Base-by-base conservation (phyloP, 2,329 filamentous ascomycete species). In the Aspergillus spinulosporus region DNA sequence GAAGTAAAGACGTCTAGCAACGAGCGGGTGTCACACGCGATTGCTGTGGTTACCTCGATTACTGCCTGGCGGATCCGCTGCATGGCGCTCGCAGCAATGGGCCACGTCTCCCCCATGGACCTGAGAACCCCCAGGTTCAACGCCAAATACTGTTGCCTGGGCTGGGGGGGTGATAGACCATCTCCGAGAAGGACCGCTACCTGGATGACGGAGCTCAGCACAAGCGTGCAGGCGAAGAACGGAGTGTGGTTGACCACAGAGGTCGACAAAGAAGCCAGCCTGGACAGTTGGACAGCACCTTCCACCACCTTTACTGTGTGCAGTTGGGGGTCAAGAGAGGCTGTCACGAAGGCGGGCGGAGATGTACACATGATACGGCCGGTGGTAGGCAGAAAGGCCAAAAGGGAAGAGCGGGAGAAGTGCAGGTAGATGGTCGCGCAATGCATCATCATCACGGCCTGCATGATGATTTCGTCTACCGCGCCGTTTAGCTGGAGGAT, bases 401-500 rank as follows among this genome's bases (percentile, higher is more conserved):
- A 43, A 12, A 55, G 48, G 15, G 31, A 48, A 2, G 56, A 58
- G 11, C 39, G 48, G 2, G 56, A 36, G 11, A 51, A 58, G 42
- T 58, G 56, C 4, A 58, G 43, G 15, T 58, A 58, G 28, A 58
- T 48, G 36, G 47, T 42, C 3, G 56, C 56, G 37, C 56, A 58
- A 28, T 55, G 52, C 43, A 55, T 54, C 11, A 58, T n/a, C 52
- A 55, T 52, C 14, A 48, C n/a, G 5, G 52, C 52, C 14, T 58
- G 47, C 8, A 55, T 39, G 5, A 58, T 50, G 34, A 44, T 29
- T 12, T 52, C 34, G 28, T 55, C 56, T 11, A 55, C 8, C 8
- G 45, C 34, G 9, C 56, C 56, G 3, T 21, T 52, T 51, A 15
- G 15, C 6, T 36, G 11, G n/a, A 48, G n/a, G 12, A 39, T 14